Evolutionary conservation across 139 green algal genomes (phyloP), one percentile per base, ranked within the genome.

Genomic region (Tetradesmus lagerheimii): DNA sequence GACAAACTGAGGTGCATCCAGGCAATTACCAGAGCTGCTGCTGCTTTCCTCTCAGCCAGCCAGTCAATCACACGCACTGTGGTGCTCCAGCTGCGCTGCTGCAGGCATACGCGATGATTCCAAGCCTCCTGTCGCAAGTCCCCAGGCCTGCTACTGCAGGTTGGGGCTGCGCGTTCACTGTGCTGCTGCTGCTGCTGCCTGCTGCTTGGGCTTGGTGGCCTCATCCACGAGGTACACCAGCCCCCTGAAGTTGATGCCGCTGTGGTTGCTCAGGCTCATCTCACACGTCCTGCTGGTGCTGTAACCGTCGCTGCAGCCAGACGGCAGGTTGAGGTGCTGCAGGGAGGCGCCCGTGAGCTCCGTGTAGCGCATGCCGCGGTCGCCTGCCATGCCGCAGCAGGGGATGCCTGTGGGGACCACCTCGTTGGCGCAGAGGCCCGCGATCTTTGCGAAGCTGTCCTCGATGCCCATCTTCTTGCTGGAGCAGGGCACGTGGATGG

Each of bases 381-480:
- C 98, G 23, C 98, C 98, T 1, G 98, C 98, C 97, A 99, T 99
- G 89, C 98, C 97, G 93, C 97, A 99, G 96, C 98, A 99, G 80
- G 98, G 97, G 38, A 99, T 95, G 86, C 96, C 96, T 0, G 92
- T 95, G 84, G 93, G 93, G 0, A 96, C 92, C 43, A 95, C 97
- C 88, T 98, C 94, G 29, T 98, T 74, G 1, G 97, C 95, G 89
- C 97, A 99, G 87, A 96, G 93, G 43, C 86, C 90, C 11, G 97
- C 98, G 34, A 99, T 87, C 93, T 98, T 96, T 85, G 92, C 91
- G 93, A 99, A 98, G 12, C 94, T 91, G 53, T 96, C 93, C 94
- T 98, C 96, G 76, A 99, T 97, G 92, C 98, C 98, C 96, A 99
- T 98, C 95, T 99, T 99, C 95, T 99, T 99, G 90, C 95, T 98